A percentile compares a stretch with the other conserved stretches of the same genome.
Evolutionary conservation across 2,329 filamentous ascomycete genomes (phyloP).

Genomic region (Talaromyces sp.): DNA sequence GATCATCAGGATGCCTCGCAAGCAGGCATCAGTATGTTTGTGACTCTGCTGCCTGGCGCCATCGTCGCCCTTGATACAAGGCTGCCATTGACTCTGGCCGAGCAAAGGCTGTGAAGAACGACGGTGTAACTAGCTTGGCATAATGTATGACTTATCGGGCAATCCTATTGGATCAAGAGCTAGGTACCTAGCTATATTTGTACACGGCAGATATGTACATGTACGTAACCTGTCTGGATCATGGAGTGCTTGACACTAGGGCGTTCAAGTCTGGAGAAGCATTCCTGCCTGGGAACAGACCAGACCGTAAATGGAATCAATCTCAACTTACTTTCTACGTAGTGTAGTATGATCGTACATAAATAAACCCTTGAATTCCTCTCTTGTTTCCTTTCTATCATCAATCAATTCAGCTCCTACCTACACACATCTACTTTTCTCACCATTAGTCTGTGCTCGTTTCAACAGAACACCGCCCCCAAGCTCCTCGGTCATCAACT

Average conservation of each 20-base stretch:
- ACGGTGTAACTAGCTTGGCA: constrained; percentile 4
- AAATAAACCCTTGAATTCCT: constrained; percentile 11
- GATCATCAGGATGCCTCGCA: neutral
- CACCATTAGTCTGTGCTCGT: constrained; percentile 6
- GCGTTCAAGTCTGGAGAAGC: constrained; percentile 9
- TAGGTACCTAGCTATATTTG: neutral
- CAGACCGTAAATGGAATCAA: constrained; percentile 8
- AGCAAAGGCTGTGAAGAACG: constrained; percentile 2
- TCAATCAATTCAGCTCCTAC: neutral
- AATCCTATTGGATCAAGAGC: neutral
- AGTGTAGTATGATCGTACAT: constrained; percentile 6
- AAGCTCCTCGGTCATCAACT: constrained; percentile 3
- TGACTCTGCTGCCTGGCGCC: neutral
- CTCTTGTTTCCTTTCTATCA: neutral
- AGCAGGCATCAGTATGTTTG: neutral
- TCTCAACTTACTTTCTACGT: constrained; percentile 5
- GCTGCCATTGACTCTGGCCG: neutral
- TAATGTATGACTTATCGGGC: constrained; percentile 1
- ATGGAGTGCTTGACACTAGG: constrained; percentile 11
- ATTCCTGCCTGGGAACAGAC: constrained; percentile 7
- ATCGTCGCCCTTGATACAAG: neutral
- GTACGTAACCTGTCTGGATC: constrained; percentile 8
- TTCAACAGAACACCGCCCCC: constrained; percentile 13
- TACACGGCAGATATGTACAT: constrained; percentile 8
- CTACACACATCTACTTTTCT: neutral